Base-by-base conservation (phyloP, 2,329 filamentous ascomycete species). In the Lizonia empirigonia region DNA sequence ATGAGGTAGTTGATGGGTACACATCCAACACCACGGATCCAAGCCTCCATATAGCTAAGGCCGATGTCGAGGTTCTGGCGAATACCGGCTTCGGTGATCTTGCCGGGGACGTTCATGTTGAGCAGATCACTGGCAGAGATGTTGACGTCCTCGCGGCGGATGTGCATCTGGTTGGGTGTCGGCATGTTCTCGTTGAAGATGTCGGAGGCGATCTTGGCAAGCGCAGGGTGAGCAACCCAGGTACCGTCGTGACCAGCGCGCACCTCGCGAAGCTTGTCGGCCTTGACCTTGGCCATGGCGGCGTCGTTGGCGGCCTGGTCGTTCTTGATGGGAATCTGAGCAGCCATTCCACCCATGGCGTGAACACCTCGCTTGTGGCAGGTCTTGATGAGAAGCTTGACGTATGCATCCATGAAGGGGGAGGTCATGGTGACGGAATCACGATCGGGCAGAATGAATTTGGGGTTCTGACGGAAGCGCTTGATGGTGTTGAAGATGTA, bases 401-500 rank as follows among this genome's bases (percentile, higher is more conserved):
- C 90, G 70, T 99, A 99, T 39, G 94, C 85, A 64, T 97, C 85
- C 94, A 99, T 97, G 78, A 99, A 99, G 10, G 94, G 94, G 1
- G 93, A 89, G 10, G 92, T 97, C 94, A 99, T 97, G 64, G 94
- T 99, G 47, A 99, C 91, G 55, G 85, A 82, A 47, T 87, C 87
- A 56, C 94, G 90, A 75, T 99, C 93, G 22, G 94, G 94, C 16
- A 99, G 87, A 50, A 97, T 86, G 72, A 97, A 97, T 78, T 88
- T 87, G 67, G 89, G 82, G 81, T 97, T 94, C 70, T 96, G 86
- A 73, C 94, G 90, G 88, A 97, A 96, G 77, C 96, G 96, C 85
- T 99, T 99, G 82, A 99, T 97, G 71, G 93, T 91, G 75, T 89
- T 94, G 83, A 99, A 99, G 79, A 99, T 97, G 82, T 99, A 99